phyloP scores from a whole-genome alignment of 345 rosid species.

The Xanthoceras sorbifolium region DNA sequence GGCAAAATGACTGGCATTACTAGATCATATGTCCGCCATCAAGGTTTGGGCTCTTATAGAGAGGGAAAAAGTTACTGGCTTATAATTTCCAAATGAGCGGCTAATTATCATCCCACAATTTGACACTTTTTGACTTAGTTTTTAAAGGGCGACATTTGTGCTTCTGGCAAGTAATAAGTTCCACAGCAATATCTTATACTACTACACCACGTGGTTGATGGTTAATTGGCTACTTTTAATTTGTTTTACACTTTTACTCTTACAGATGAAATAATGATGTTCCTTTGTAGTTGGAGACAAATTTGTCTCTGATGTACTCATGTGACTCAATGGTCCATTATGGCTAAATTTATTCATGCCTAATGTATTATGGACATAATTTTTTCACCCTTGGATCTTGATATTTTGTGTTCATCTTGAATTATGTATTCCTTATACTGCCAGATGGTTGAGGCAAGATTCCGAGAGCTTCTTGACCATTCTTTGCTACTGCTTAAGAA shows the following conservation, averaged over 20 bases:
- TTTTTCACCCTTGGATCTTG: background rate
- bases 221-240: background rate
- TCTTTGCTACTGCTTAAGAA: slow-evolving; percentile 76
- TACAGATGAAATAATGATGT: background rate
- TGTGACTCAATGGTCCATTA: background rate
- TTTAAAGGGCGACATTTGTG: background rate
- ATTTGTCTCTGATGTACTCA: background rate
- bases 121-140: background rate
- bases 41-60: background rate
- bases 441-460: slow-evolving; percentile 93
- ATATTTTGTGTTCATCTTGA: background rate
- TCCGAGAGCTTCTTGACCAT: slow-evolving; percentile 82
- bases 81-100: background rate
- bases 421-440: slow-evolving; percentile 8
- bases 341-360: background rate
- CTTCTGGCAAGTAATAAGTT: background rate
- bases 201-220: background rate
- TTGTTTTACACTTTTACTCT: background rate
- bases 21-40: background rate
- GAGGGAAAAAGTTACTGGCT: background rate
- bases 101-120: background rate
- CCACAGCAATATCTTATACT: background rate
- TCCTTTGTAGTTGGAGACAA: background rate
- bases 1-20: background rate
- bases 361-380: slow-evolving; percentile 7